phyloP scores from a whole-genome alignment of 352 stramenopile genomes.

The Phytophthora agathidicida region DNA sequence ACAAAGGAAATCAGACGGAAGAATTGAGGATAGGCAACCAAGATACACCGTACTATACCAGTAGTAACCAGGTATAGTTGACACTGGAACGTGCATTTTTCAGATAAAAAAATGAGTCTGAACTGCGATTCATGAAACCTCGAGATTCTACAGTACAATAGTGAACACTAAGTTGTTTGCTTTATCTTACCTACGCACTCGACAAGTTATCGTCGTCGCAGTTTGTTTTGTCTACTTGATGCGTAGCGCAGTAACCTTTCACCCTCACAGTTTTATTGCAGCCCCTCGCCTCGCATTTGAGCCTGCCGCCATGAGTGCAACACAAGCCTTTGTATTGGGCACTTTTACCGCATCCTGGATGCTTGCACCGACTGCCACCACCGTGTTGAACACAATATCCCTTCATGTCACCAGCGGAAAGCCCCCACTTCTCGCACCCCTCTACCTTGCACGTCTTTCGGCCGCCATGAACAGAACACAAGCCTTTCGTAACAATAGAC shows the following conservation, averaged over 20 bases:
- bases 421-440: constrained; percentile 27
- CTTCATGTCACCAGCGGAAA: constrained; percentile 22
- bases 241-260: constrained; percentile 25
- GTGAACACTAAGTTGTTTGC: neutral
- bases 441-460: constrained; percentile 30
- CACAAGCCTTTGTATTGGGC: constrained; percentile 32
- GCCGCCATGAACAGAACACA: constrained; percentile 27
- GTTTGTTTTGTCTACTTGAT: too few species aligned
- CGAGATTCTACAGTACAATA: too few species aligned
- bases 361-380: constrained; percentile 26
- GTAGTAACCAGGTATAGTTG: too few species aligned
- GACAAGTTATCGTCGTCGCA: neutral
- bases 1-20: constrained; percentile 4
- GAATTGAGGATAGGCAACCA: too few species aligned
- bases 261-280: constrained; percentile 21
- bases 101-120: too few species aligned
- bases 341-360: constrained; percentile 27
- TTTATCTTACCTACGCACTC: constrained; percentile 1
- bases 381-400: constrained; percentile 38
- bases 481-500: constrained; percentile 20
- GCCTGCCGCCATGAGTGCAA: constrained; percentile 21
- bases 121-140: too few species aligned
- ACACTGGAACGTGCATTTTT: too few species aligned
- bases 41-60: too few species aligned
- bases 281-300: constrained; percentile 17